phyloP scores from a whole-genome alignment of 805 yeast genomes.

The Tetrapisispora nanseiensis region DNA sequence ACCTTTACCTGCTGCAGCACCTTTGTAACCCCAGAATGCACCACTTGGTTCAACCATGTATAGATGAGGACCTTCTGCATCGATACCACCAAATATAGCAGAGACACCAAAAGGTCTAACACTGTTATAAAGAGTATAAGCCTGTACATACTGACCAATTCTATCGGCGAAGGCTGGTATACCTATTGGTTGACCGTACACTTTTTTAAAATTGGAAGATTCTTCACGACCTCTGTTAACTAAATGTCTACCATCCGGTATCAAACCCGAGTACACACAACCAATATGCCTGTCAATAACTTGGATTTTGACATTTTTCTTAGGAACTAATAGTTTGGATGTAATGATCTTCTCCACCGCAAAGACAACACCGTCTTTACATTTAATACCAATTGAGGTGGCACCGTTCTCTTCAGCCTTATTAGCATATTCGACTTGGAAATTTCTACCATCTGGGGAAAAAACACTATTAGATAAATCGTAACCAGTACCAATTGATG shows the following conservation, averaged over 20 bases:
- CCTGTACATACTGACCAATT: conserved; percentile 85
- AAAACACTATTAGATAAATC: conserved; percentile 95
- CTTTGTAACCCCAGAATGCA: conserved; percentile 91
- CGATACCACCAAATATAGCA: conserved; percentile 89
- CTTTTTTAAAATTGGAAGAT: conserved; percentile 64
- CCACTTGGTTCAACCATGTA: conserved; percentile 98
- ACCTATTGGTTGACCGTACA: conserved; percentile 67
- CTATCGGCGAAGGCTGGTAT: conserved; percentile 78
- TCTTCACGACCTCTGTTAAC: conserved; percentile 91
- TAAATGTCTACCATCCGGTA: conserved; percentile 94
- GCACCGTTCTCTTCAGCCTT: conserved; percentile 98
- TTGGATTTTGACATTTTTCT: conserved; percentile 83
- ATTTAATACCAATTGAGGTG: conserved; percentile 86
- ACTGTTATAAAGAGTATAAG: conserved; percentile 89
- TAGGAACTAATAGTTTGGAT: conserved; percentile 82
- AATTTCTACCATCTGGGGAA: conserved; percentile 79
- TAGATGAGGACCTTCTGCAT: conserved; percentile 80
- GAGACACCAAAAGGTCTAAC: conserved; percentile 97
- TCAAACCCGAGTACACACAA: conserved; percentile 85
- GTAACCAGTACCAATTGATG: conserved; percentile 98
- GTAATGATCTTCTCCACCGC: conserved; percentile 91
- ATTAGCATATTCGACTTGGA: conserved; percentile 95
- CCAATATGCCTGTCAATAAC: conserved; percentile 91
- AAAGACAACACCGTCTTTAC: conserved; percentile 87
- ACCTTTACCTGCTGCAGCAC: conserved; percentile 98